Base-by-base conservation (phyloP, 2,329 filamentous ascomycete genomes). In the Decorospora gaudefroyi region DNA sequence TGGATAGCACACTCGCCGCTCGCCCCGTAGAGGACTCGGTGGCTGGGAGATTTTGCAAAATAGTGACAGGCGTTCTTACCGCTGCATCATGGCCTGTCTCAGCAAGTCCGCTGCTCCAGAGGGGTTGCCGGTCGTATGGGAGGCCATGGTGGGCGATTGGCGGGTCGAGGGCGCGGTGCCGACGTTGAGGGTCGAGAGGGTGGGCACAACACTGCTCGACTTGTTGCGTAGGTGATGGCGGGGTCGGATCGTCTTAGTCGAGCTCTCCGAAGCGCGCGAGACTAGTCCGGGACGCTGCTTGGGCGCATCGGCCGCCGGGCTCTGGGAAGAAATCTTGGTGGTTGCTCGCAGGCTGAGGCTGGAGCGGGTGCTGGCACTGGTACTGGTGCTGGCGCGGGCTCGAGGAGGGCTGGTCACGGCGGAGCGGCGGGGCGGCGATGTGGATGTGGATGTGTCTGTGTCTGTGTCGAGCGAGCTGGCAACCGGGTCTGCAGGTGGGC, bases 31-130 rank as follows among this genome's bases (percentile, higher is more conserved):
- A 22, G 30, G 13, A 28, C 5, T 7, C 5, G 26, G n/a, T 13
- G 26, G 26, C 26, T 28, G 15, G 26, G n/a, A 13, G 26, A 13
- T 28, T 5, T n/a, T 28, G 12, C 16, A 41, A 29, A 32, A 18
- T 17, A 13, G 12, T 13, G 31, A 40, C 28, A 32, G 32, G 42
- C 35, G 16, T 18, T 55, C 79, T 76, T 76, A 83, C 80, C 76
- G 79, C 63, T 79, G 78, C 65, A 77, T 69, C 68, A 79, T 76
- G 46, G 78, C 75, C 69, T 83, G 81, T 61, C 80, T 76, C 61
- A 82, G 70, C 67, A 82, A 69, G 60, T 83, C 80, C 37, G 78
- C 76, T 42, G 81, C 79, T 46, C 74, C 74, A 58, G 74, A 78
- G 57, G 73, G 69, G 67, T 73, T 72, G 67, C 73, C 73, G 49